Percentiles rank a stretch among this genome's conserved stretches.
Conservation (phyloP, 257 asterid species). For the Oldenlandia corymbosa region DNA sequence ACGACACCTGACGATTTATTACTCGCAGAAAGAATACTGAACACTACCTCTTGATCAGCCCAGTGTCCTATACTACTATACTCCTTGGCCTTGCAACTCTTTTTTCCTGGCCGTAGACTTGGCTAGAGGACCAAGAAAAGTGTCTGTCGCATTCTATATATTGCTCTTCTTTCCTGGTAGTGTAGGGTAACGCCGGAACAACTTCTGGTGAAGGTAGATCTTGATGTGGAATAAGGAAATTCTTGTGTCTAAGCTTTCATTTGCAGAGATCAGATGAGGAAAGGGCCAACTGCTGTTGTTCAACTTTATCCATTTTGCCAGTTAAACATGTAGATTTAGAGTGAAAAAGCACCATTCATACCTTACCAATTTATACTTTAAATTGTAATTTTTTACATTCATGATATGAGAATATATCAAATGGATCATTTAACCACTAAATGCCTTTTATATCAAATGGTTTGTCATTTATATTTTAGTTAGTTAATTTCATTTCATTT, state of each 20-base stretch:
- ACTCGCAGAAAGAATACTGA: constrained; percentile 88
- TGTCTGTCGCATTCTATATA: background rate
- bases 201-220: too few relatives aligned
- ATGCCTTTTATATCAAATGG: too few relatives aligned
- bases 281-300: background rate
- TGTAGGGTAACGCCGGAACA: background rate
- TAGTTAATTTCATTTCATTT: too few relatives aligned
- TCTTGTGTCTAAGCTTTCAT: background rate
- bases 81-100: background rate
- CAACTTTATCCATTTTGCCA: background rate
- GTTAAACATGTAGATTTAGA: too few relatives aligned
- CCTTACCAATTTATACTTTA: too few relatives aligned
- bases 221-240: too few relatives aligned
- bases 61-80: background rate
- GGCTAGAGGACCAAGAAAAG: background rate
- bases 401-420: too few relatives aligned
- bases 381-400: too few relatives aligned
- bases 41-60: constrained; percentile 25
- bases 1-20: constrained; percentile 92
- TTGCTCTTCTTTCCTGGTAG: background rate
- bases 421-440: too few relatives aligned
- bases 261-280: background rate
- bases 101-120: background rate
- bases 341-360: too few relatives aligned
- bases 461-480: too few relatives aligned